Percentiles rank a stretch among this genome's conserved stretches.
Evolutionary conservation across 75 land plant genomes (phyloP).

Genomic region (Ceratopteris richardii): DNA sequence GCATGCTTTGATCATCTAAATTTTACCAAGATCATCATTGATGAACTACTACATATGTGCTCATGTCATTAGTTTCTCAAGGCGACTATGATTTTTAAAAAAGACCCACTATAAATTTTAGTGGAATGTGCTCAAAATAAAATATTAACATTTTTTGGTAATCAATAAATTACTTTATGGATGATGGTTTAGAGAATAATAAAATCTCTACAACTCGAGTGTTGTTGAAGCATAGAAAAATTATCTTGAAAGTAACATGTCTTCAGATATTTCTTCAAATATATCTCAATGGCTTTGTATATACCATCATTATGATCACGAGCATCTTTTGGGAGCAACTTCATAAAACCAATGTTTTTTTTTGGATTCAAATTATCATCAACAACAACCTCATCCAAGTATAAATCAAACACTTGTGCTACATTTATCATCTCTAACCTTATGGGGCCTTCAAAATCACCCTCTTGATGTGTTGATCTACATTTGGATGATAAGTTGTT

Average conservation of each 20-base stretch:
- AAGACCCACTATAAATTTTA: conserved; percentile 52
- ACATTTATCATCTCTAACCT: conserved; percentile 40
- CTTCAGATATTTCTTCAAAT: conserved; percentile 39
- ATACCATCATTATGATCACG: conserved; percentile 56
- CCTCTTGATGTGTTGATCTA: no score
- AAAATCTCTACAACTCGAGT: no score
- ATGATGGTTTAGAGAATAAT: no score
- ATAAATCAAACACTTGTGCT: conserved; percentile 52
- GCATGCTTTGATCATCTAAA: no score
- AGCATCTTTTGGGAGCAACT: conserved; percentile 44
- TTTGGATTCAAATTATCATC: conserved; percentile 34
- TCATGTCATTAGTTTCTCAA: no score
- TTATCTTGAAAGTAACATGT: no score
- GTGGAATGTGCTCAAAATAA: conserved; percentile 43
- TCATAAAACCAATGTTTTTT: conserved; percentile 40
- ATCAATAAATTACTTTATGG: no score
- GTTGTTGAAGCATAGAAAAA: no score
- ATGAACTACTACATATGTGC: no score
- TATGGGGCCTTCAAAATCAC: neutral
- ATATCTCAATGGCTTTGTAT: conserved; percentile 72
- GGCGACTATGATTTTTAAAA: no score
- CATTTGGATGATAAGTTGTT: no score
- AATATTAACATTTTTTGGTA: conserved; percentile 58
- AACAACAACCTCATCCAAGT: conserved; percentile 60
- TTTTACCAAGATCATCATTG: no score